Percentiles rank a stretch among this genome's conserved stretches.
These are phyloP conservation scores for Penicillium olsonii DNA, from an alignment of 2,329 filamentous ascomycete genomes.

Conservation along the genomic window DNA sequence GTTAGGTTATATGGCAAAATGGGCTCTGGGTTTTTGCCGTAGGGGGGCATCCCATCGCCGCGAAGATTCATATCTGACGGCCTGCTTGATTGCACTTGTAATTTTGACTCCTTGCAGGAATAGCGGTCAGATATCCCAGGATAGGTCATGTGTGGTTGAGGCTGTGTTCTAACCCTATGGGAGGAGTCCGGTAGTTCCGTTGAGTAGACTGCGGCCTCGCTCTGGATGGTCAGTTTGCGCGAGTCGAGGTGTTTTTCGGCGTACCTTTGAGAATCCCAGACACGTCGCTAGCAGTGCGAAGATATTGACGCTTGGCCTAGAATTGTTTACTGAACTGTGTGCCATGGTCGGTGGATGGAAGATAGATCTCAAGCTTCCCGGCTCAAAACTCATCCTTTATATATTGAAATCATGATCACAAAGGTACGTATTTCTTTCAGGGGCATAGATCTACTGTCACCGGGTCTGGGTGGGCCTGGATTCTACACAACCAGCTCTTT, in stretches of 20 bases:
- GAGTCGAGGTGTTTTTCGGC: not conserved
- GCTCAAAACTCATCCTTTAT: not conserved
- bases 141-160: not conserved
- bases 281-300: not conserved
- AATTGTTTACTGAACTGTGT: not conserved
- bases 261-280: slow-evolving; percentile 1
- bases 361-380: not conserved
- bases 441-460: not conserved
- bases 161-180: not conserved
- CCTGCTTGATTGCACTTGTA: not conserved
- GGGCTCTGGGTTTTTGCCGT: not conserved
- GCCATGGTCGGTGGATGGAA: not conserved
- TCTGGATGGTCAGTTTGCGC: not conserved
- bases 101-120: not conserved
- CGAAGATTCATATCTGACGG: not conserved
- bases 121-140: not conserved
- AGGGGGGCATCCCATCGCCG: not conserved
- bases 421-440: not conserved
- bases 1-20: not conserved
- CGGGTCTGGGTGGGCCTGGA: not conserved
- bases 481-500: not conserved
- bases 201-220: not conserved
- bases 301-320: not conserved
- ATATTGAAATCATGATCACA: not conserved
- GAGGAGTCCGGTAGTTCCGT: not conserved